Conservation (phyloP, 345 rosid genomes). For the Melaleuca quinquenervia region DNA sequence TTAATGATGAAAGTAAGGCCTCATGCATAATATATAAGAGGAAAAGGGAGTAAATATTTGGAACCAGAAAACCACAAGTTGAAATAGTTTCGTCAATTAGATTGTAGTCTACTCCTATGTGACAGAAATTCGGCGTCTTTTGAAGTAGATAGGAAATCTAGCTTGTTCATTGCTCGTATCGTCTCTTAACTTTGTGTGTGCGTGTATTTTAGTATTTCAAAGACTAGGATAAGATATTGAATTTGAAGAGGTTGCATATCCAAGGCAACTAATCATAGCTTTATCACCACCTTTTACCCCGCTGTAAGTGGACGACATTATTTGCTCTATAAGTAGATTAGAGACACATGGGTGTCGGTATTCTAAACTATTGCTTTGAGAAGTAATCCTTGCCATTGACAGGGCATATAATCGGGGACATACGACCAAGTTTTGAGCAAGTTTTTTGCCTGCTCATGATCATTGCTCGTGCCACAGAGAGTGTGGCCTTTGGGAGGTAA, state of each 20-base stretch:
- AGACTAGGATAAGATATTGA: neutral
- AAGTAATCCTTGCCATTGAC: neutral
- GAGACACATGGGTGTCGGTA: neutral
- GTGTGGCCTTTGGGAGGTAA: neutral
- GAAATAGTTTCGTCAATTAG: neutral
- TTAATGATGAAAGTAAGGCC: neutral
- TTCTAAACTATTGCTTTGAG: neutral
- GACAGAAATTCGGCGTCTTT: neutral
- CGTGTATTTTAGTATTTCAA: neutral
- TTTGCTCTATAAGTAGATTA: neutral
- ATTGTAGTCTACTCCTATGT: neutral
- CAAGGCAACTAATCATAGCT: neutral
- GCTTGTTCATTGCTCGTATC: neutral
- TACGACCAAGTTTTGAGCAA: neutral
- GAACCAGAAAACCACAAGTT: neutral
- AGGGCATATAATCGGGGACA: neutral
- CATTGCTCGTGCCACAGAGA: neutral
- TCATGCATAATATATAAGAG: neutral
- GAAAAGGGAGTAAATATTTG: neutral
- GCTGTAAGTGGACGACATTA: neutral
- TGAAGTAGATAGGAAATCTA: neutral
- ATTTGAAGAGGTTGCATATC: neutral
- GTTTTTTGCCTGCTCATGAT: neutral
- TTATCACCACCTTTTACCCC: neutral
- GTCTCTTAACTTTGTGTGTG: neutral